Evolutionary conservation across 192 early-diverging fungal species (phyloP).

Genomic region (Spizellomyces sp.): DNA sequence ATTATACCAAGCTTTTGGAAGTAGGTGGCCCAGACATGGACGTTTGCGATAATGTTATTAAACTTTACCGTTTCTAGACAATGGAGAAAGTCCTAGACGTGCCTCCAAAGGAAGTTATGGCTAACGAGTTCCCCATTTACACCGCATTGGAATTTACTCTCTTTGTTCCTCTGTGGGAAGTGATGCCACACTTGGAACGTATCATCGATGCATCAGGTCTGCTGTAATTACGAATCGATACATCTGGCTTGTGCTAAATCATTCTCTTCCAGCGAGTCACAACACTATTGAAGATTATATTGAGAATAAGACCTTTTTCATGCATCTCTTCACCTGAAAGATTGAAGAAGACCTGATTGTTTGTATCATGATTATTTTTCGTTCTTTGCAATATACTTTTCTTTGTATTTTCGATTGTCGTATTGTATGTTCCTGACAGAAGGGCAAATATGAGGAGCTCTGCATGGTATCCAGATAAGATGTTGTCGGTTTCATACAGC

Average conservation of each 20-base stretch:
- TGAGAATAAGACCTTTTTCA: conserved; percentile 21
- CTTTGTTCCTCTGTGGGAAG: conserved; percentile 81
- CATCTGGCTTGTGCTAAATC: background rate
- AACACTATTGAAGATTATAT: conserved; percentile 32
- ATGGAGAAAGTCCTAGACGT: conserved; percentile 79
- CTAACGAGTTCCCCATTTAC: conserved; percentile 92
- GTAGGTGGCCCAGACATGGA: conserved; percentile 23
- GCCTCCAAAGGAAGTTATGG: conserved; percentile 73
- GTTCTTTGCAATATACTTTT: no score
- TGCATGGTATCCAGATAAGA: no score
- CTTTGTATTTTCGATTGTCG: no score
- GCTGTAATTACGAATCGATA: background rate
- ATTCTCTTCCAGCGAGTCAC: conserved; percentile 4
- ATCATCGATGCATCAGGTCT: conserved; percentile 59
- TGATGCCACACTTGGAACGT: conserved; percentile 91
- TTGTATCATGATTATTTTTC: no score
- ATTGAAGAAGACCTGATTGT: background rate
- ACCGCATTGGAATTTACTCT: conserved; percentile 88
- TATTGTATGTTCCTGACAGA: no score
- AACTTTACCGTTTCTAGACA: conserved; percentile 37
- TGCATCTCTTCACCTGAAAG: conserved; percentile 6
- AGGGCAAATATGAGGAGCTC: no score
- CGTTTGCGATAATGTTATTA: background rate
- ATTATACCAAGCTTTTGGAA: conserved; percentile 63
- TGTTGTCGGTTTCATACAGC: no score